Evolutionary conservation across 495 filamentous ascomycete species (phyloP).

Genomic region (Penicillium paxilli): DNA sequence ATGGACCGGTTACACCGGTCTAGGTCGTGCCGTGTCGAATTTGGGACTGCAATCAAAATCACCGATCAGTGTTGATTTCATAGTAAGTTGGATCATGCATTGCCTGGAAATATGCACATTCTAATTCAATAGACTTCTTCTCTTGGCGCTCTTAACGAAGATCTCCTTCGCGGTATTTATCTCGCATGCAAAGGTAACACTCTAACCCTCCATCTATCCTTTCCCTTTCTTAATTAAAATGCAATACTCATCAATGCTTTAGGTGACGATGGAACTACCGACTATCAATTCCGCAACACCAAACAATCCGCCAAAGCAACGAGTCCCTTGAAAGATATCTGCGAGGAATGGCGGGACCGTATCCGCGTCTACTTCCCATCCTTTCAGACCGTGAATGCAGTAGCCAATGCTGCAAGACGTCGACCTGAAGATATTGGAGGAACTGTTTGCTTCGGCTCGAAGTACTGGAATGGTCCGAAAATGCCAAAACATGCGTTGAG

Average conservation of each 20-base stretch:
- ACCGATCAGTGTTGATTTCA: constrained; percentile 59
- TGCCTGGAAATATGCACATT: background rate
- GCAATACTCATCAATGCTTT: background rate
- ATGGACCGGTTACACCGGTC: constrained; percentile 68
- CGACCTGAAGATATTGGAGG: constrained; percentile 60
- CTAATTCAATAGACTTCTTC: constrained; percentile 63
- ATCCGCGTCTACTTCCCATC: constrained; percentile 87
- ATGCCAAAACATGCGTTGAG: constrained; percentile 73
- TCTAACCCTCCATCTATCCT: too few relatives aligned
- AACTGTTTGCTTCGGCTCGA: constrained; percentile 73
- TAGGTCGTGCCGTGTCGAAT: constrained; percentile 58
- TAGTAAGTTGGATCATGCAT: constrained; percentile 38
- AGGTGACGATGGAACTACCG: constrained; percentile 62
- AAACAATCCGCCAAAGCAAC: constrained; percentile 22
- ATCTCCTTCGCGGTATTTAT: constrained; percentile 71
- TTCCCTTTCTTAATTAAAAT: background rate
- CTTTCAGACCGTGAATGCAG: constrained; percentile 62
- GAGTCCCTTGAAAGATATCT: constrained; percentile 18
- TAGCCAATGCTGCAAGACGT: constrained; percentile 61
- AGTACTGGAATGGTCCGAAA: constrained; percentile 61
- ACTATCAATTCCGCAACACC: constrained; percentile 50
- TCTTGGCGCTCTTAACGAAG: constrained; percentile 68
- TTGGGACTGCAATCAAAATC: constrained; percentile 53
- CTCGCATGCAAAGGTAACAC: constrained; percentile 69
- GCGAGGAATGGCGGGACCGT: constrained; percentile 45